Evolutionary conservation across 495 filamentous ascomycete genomes (phyloP).

Genomic region (Aspergillus homomorphus): DNA sequence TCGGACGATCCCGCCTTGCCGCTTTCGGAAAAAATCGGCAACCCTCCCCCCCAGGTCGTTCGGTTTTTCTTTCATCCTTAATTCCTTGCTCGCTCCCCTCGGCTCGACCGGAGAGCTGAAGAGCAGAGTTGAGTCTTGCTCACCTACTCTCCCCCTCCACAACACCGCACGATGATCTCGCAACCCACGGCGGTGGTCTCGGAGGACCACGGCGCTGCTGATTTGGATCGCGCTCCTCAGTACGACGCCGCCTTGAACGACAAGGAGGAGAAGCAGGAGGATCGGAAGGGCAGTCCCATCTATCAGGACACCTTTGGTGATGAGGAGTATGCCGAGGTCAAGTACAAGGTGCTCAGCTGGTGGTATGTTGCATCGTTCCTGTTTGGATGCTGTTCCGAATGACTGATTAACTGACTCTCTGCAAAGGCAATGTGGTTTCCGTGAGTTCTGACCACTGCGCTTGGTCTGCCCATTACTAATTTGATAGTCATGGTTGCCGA

Average conservation of each 20-base stretch:
- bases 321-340: constrained; percentile 37
- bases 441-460: background rate
- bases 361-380: constrained; percentile 26
- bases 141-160: background rate
- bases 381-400: too few relatives aligned
- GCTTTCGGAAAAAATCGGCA: background rate
- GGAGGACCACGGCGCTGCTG: background rate
- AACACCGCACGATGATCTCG: background rate
- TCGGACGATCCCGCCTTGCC: background rate
- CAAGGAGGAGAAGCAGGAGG: constrained; percentile 6
- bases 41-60: background rate
- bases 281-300: background rate
- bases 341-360: constrained; percentile 45
- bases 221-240: background rate
- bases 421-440: constrained; percentile 8
- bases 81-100: too few relatives aligned
- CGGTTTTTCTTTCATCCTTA: background rate
- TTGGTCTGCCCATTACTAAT: background rate
- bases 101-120: too few relatives aligned
- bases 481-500: constrained; percentile 62
- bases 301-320: constrained; percentile 36
- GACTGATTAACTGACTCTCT: background rate
- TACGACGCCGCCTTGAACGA: background rate
- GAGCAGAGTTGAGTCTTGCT: too few relatives aligned
- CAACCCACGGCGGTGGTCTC: background rate